phyloP scores from a whole-genome alignment of 805 yeast species.

The Myxozyma sirexii region DNA sequence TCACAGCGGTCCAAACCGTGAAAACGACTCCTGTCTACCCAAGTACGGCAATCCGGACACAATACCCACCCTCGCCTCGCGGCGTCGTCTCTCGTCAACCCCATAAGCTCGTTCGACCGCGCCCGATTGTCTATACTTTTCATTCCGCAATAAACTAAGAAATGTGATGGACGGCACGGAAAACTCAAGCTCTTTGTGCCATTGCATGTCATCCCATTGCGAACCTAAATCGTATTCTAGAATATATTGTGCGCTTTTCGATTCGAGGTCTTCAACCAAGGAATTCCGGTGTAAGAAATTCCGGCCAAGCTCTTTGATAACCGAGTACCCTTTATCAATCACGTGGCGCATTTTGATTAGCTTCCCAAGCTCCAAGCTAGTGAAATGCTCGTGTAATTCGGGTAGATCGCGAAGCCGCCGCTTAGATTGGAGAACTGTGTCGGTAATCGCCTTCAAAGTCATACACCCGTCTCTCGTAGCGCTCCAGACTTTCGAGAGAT shows the following conservation, averaged over 20 bases:
- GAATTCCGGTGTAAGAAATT: background rate
- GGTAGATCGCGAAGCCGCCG: background rate
- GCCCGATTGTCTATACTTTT: background rate
- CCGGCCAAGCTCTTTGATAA: background rate
- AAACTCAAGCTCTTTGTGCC: background rate
- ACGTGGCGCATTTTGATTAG: background rate
- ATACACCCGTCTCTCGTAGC: background rate
- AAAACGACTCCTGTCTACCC: no score
- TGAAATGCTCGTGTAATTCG: background rate
- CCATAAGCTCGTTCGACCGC: no score
- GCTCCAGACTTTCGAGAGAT: background rate
- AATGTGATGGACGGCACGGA: conserved; percentile 1
- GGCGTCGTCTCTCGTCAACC: no score
- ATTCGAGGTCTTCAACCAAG: conserved; percentile 2
- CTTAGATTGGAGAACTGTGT: background rate
- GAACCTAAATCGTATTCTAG: background rate
- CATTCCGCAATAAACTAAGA: background rate
- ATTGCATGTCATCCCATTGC: conserved; percentile 3
- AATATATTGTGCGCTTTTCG: background rate
- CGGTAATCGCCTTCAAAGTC: background rate
- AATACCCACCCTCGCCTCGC: no score
- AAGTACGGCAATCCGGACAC: no score
- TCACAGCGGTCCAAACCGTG: no score
- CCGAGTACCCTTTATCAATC: background rate
- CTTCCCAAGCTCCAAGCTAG: background rate